Base-by-base conservation (phyloP, 768 basidiomycete species). In the Ramaria sp. region DNA sequence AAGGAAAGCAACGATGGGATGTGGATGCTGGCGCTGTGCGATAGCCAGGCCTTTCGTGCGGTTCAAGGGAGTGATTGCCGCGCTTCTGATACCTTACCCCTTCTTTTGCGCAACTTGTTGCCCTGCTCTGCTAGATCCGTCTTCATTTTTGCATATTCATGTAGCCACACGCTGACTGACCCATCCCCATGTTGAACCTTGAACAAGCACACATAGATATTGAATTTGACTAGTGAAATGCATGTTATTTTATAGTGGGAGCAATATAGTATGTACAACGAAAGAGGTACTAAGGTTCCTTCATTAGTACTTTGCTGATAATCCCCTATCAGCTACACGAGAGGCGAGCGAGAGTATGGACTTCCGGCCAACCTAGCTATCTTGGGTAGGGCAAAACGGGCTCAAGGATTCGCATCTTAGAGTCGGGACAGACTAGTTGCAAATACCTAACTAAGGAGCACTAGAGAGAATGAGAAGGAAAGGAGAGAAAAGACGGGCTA, bases 101-200 rank as follows among this genome's bases (percentile, higher is more conserved):
- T 9, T n/a, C 17, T 1, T 22, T 22, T 22, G 42, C 42, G 17
- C 42, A 13, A 17, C 11, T 7, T 17, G 4, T 37, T 37, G 34
- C 34, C 9, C 13, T 37, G 27, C 34, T 7, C 42, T 43, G 11
- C 11, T 43, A 43, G 42, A 43, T 17, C 42, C 42, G 27, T 43
- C 2, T 10, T 43, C 42, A 43, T 43, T 43, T 41, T 43, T 43
- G 42, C 42, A 43, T 43, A 43, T 43, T 43, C 64, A 59, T 47
- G 56, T 51, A 58, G 42, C 42, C 48, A 39, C 50, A 55, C 61
- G 54, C 31, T 54, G 34, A 49, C 65, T 50, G 52, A 49, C 33
- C 47, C 57, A 42, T 37, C 55, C 24, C 58, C 12, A 39, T 51
- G 20, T 59, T 57, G 9, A 59, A 37, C 3, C 3, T 13, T 37